A percentile compares a stretch with the other conserved stretches of the same genome.
phyloP scores from a whole-genome alignment of 768 basidiomycete species.

The Macrolepiota fuliginosa region DNA sequence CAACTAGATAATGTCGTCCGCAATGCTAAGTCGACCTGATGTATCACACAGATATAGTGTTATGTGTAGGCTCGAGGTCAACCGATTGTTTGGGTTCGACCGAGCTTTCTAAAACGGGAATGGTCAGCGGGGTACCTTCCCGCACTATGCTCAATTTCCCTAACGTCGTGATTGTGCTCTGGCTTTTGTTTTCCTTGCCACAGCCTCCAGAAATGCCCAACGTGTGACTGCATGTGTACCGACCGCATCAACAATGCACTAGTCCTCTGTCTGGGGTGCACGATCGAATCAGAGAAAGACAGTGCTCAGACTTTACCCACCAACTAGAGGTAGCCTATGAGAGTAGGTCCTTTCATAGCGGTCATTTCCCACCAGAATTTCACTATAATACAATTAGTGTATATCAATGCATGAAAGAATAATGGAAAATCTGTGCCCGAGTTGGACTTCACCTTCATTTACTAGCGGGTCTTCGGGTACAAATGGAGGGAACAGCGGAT shows the following conservation, averaged over 20 bases:
- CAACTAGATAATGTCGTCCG: too few relatives aligned
- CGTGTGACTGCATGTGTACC: background rate
- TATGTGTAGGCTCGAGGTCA: too few relatives aligned
- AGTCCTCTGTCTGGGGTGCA: background rate
- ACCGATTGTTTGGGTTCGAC: too few relatives aligned
- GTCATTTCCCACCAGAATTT: background rate
- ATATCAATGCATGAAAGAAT: background rate
- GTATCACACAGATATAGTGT: too few relatives aligned
- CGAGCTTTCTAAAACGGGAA: too few relatives aligned
- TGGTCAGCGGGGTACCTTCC: too few relatives aligned
- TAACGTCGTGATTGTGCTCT: too few relatives aligned
- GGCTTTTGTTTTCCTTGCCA: too few relatives aligned
- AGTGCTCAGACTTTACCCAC: background rate
- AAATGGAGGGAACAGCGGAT: too few relatives aligned
- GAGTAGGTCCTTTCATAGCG: background rate
- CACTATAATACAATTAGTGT: background rate
- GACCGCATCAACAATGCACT: background rate
- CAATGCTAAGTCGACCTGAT: too few relatives aligned
- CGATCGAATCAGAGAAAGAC: background rate
- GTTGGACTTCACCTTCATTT: background rate
- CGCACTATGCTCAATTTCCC: too few relatives aligned
- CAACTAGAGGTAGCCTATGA: background rate
- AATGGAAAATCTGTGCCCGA: background rate
- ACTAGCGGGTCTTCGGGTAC: too few relatives aligned
- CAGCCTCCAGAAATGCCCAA: background rate